Conservation (phyloP, 306 rosid species). For the Inga oerstediana region DNA sequence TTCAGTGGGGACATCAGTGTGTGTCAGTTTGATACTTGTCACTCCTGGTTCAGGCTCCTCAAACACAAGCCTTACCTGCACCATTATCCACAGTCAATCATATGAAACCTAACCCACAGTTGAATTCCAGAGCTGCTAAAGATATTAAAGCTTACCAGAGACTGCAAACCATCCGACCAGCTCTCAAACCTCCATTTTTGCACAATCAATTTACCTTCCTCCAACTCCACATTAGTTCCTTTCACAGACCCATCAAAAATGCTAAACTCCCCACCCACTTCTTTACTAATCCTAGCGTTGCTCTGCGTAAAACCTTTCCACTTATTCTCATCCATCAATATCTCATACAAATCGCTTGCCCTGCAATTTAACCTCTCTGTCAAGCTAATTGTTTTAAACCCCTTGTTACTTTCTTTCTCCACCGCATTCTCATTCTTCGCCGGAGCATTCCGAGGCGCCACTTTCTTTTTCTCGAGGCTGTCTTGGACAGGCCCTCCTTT, state of each 20-base stretch:
- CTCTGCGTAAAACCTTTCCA: slow-evolving; percentile 96
- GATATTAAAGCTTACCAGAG: slow-evolving; percentile 50
- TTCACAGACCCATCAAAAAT: slow-evolving; percentile 90
- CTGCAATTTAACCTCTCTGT: slow-evolving; percentile 88
- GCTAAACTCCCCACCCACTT: slow-evolving; percentile 83
- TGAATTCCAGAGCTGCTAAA: neutral
- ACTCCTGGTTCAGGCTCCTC: slow-evolving; percentile 91
- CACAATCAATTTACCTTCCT: slow-evolving; percentile 73
- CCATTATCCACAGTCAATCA: neutral
- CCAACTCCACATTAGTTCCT: slow-evolving; percentile 81
- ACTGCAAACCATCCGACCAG: slow-evolving; percentile 83
- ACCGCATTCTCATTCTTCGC: slow-evolving; percentile 30
- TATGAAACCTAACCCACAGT: neutral
- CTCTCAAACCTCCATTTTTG: slow-evolving; percentile 93
- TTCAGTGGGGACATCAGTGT: slow-evolving; percentile 82
- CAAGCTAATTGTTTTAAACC: slow-evolving; percentile 68
- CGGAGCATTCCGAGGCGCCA: slow-evolving; percentile 35
- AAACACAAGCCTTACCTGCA: slow-evolving; percentile 75
- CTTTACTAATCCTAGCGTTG: slow-evolving; percentile 86
- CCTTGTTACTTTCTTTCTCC: slow-evolving; percentile 49
- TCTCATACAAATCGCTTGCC: slow-evolving; percentile 76
- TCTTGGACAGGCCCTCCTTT: slow-evolving; percentile 90
- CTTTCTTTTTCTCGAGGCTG: slow-evolving; percentile 64
- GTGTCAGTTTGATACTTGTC: slow-evolving; percentile 72
- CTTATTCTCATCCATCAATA: slow-evolving; percentile 92